Evolutionary conservation across 371 early-diverging fungal genomes (phyloP), one percentile per base, ranked within the genome.

Genomic region (Mucor irregularis): DNA sequence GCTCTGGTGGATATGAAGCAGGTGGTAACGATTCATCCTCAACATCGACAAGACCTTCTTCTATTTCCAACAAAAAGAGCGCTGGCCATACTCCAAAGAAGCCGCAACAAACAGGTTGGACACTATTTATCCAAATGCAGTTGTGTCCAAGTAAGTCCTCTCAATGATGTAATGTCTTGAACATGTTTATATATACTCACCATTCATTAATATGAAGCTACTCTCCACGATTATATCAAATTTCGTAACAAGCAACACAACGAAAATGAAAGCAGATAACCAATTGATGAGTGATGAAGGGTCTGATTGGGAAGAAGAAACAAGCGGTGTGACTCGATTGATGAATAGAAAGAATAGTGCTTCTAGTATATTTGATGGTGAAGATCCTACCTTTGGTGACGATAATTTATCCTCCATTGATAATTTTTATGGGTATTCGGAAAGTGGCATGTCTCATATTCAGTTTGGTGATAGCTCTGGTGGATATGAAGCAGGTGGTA

Each of bases 101-200:
- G 6, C 4, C 3, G 10, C 10, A 21, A 9, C 42, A 42, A 42
- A 24, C 13, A 4, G 42, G 42, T 3, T 42, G 42, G 42, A 42
- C 25, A 0, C 65, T 92, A 26, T 89, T 85, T 55, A 89, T 92
- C 35, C 92, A 92, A 66, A 92, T 92, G 93, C 89, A 92, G 56
- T 78, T 92, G 21, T 92, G 93, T 65, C 84, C 85, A 55, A 84
- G 85, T 43, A 87, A 56, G 51, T 28, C 26, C 0, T 7, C 28
- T 5, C 19, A 19, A n/a, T n/a, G n/a, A n/a, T n/a, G n/a, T n/a
- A n/a, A n/a, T n/a, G n/a, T n/a, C n/a, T n/a, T n/a, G n/a, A n/a
- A n/a, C n/a, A n/a, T n/a, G n/a, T n/a, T n/a, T n/a, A n/a, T n/a
- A n/a, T n/a, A 34, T 19, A 14, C 10, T 57, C 21, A 25, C 26